Evolutionary conservation across 2,329 filamentous ascomycete species (phyloP).

Genomic region (Blastomyces parvus): DNA sequence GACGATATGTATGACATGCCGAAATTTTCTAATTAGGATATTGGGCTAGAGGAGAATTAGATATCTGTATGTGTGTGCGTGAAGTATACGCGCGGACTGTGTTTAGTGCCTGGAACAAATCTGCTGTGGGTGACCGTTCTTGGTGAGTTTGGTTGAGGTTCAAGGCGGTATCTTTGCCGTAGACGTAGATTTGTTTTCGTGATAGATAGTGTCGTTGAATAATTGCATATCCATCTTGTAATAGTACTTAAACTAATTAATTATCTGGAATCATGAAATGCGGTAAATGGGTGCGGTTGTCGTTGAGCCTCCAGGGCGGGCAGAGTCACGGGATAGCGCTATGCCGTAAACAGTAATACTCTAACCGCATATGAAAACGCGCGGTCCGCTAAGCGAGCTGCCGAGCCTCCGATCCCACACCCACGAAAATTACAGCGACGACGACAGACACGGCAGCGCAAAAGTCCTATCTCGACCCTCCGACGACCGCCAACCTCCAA

Average conservation of each 20-base stretch:
- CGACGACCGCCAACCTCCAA: slow-evolving; percentile 11
- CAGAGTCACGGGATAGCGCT: slow-evolving; percentile 1
- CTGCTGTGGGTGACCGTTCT: not conserved
- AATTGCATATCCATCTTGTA: not conserved
- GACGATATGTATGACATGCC: slow-evolving; percentile 45
- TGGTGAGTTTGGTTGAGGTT: not conserved
- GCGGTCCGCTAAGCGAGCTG: slow-evolving; percentile 9
- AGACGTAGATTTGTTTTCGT: not conserved
- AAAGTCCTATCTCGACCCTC: slow-evolving; percentile 8
- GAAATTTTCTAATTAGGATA: slow-evolving; percentile 25
- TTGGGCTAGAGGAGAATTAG: not conserved
- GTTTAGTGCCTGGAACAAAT: not conserved
- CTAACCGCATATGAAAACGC: slow-evolving; percentile 3
- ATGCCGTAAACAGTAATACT: not conserved
- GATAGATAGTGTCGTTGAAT: not conserved
- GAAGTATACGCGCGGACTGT: not conserved
- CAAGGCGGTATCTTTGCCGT: not conserved
- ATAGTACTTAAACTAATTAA: not conserved
- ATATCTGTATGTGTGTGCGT: not conserved
- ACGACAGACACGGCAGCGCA: not conserved
- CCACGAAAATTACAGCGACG: slow-evolving; percentile 11
- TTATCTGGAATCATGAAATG: not conserved
- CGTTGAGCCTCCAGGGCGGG: not conserved
- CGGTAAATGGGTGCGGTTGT: not conserved
- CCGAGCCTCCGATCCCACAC: slow-evolving; percentile 9